Conservation (phyloP, 805 yeast species). For the Ogataea glucozyma region DNA sequence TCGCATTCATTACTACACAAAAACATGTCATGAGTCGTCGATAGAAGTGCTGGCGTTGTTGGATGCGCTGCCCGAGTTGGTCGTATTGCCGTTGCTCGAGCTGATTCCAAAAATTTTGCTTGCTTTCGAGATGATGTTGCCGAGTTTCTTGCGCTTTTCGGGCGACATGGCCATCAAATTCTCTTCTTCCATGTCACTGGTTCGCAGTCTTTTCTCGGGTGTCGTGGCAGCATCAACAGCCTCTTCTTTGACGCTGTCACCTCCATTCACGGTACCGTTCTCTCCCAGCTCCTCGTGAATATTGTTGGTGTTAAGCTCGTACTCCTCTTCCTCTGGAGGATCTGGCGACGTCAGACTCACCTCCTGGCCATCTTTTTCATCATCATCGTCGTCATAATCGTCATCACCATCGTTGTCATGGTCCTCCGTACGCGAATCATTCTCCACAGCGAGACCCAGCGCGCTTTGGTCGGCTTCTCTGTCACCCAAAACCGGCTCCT, state of each 20-base stretch:
- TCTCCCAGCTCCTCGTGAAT: slow-evolving; percentile 1
- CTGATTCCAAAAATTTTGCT: slow-evolving; percentile 21
- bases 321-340: slow-evolving; percentile 17
- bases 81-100: slow-evolving; percentile 5
- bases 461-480: slow-evolving; percentile 3
- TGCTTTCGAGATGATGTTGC: slow-evolving; percentile 21
- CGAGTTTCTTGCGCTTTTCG: slow-evolving; percentile 24
- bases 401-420: slow-evolving; percentile 25
- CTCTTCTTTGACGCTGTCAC: slow-evolving; percentile 3
- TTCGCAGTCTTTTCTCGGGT: slow-evolving; percentile 15
- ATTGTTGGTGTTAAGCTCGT: slow-evolving; percentile 8
- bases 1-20: slow-evolving; percentile 1
- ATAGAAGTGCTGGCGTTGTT: too few species aligned
- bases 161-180: slow-evolving; percentile 14
- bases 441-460: slow-evolving; percentile 1
- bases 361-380: slow-evolving; percentile 20
- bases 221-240: not conserved
- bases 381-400: slow-evolving; percentile 21
- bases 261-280: not conserved
- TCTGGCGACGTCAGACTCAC: slow-evolving; percentile 25
- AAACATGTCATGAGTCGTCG: not conserved
- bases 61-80: slow-evolving; percentile 12
- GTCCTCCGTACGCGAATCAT: slow-evolving; percentile 34
- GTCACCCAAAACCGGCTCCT: slow-evolving; percentile 3
- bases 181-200: slow-evolving; percentile 13